Base-by-base conservation (phyloP, 192 early-diverging fungal genomes). In the Podila minutissima region DNA sequence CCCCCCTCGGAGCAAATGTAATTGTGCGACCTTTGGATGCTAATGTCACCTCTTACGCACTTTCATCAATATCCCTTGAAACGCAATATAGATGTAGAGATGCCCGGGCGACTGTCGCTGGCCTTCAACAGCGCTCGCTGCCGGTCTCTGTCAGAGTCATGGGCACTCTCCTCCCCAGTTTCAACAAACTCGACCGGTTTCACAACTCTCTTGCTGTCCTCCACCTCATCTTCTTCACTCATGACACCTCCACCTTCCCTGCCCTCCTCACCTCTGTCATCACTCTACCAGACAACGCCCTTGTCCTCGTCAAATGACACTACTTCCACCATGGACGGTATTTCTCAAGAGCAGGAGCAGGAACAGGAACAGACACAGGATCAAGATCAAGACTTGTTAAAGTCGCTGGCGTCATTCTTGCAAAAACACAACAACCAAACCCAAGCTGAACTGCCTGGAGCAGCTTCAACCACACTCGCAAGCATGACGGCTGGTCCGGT, bases 181-280 rank as follows among this genome's bases (percentile, higher is more conserved):
- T 46, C 53, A 24, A 55, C 53, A n/a, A 55, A 12, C 5, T 55
- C 53, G 53, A 22, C 53, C 19, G 53, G 24, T 46, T 46, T 46
- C 59, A 33, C 28, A 33, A 3, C 59, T 61, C 55, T 58, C 5
- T 58, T 22, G n/a, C 22, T 58, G 22, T 26, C n/a, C 0, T 58
- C 55, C 26, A 12, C 55, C 12, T 61, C 26, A 33, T 61, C 31
- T 12, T 33, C 59, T 31, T 19, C 29, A 17, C 59, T 26, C 31
- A 61, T 33, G 28, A 61, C 59, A 11, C 28, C 59, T 61, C 59
- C 59, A 61, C 59, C 59, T 61, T 61, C 59, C 1, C 59, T 33
- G 26, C 26, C 59, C 29, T 32, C 59, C 29, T 61, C 59, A 0
- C 59, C 59, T 31, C 29, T 61, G 59, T 61, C 53, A 26, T 5